A percentile compares a stretch with the other conserved stretches of the same genome.
Conservation (phyloP, 2,329 filamentous ascomycete genomes). For the Aspergillus cejpii region DNA sequence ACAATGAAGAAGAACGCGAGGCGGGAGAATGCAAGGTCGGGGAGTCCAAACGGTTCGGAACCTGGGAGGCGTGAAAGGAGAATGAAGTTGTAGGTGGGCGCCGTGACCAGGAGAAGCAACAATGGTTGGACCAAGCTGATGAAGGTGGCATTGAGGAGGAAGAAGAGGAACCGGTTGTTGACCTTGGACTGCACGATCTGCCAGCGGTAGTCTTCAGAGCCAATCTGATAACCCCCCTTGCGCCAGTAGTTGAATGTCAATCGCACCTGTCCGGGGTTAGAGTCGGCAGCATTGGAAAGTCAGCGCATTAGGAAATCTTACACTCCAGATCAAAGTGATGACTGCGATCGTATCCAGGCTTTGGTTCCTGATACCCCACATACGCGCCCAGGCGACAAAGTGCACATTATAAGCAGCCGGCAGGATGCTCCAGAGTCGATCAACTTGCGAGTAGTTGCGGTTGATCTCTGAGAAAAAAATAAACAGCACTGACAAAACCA, state of each 20-base stretch:
- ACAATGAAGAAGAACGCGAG: conserved; percentile 52
- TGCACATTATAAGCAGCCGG: conserved; percentile 82
- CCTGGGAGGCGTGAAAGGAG: conserved; percentile 60
- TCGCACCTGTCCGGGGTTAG: conserved; percentile 50
- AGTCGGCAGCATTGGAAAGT: not conserved
- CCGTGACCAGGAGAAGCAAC: conserved; percentile 69
- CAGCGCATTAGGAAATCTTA: conserved; percentile 39
- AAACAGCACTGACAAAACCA: conserved; percentile 65
- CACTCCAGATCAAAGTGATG: conserved; percentile 71
- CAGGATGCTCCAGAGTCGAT: conserved; percentile 84
- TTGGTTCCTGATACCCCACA: conserved; percentile 62
- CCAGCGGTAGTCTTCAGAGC: conserved; percentile 96
- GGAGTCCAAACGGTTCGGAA: conserved; percentile 48
- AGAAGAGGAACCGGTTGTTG: conserved; percentile 67
- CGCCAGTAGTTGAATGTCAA: conserved; percentile 97
- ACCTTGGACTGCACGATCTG: conserved; percentile 62
- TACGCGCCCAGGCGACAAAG: conserved; percentile 72
- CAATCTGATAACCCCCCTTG: conserved; percentile 80
- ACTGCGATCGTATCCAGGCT: conserved; percentile 66
- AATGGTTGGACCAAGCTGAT: conserved; percentile 79
- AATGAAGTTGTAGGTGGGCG: conserved; percentile 77
- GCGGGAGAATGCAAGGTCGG: conserved; percentile 54
- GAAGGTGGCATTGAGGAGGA: conserved; percentile 81
- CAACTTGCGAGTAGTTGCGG: conserved; percentile 93
- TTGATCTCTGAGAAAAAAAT: conserved; percentile 76